Evolutionary conservation across 192 early-diverging fungal genomes (phyloP).

Genomic region (Podila horticola): DNA sequence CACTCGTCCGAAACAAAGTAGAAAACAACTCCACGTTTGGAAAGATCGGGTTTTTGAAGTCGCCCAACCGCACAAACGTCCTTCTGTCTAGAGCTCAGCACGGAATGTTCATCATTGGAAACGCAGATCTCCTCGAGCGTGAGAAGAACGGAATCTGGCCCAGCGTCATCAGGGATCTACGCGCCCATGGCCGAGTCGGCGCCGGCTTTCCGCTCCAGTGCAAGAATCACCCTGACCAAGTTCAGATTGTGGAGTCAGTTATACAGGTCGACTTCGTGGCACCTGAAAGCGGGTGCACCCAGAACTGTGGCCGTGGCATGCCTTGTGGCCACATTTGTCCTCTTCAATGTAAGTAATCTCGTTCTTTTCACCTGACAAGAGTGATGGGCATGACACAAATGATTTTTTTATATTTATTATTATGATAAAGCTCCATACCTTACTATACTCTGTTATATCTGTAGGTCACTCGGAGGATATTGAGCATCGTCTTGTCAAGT

Average conservation of each 20-base stretch:
- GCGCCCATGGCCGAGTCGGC: conserved; percentile 36
- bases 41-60: conserved; percentile 64
- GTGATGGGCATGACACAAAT: too few species aligned
- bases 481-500: too few species aligned
- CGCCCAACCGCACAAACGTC: conserved; percentile 66
- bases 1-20: conserved; percentile 49
- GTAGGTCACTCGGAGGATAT: too few species aligned
- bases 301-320: not conserved
- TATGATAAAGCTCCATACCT: too few species aligned
- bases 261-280: conserved; percentile 39
- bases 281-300: conserved; percentile 64
- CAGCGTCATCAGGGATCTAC: conserved; percentile 47
- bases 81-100: conserved; percentile 66
- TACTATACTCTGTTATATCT: too few species aligned
- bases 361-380: too few species aligned
- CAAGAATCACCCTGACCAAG: conserved; percentile 55
- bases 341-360: conserved; percentile 52
- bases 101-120: conserved; percentile 68
- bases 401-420: too few species aligned
- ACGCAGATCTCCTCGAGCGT: conserved; percentile 41
- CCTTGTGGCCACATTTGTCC: conserved; percentile 42
- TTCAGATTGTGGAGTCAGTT: conserved; percentile 23
- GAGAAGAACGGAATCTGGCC: conserved; percentile 52
- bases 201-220: conserved; percentile 57
- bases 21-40: not conserved